These are phyloP conservation scores for Neopestalotiopsis clavispora DNA, from an alignment of 2,329 filamentous ascomycete species.

Conservation along the genomic window DNA sequence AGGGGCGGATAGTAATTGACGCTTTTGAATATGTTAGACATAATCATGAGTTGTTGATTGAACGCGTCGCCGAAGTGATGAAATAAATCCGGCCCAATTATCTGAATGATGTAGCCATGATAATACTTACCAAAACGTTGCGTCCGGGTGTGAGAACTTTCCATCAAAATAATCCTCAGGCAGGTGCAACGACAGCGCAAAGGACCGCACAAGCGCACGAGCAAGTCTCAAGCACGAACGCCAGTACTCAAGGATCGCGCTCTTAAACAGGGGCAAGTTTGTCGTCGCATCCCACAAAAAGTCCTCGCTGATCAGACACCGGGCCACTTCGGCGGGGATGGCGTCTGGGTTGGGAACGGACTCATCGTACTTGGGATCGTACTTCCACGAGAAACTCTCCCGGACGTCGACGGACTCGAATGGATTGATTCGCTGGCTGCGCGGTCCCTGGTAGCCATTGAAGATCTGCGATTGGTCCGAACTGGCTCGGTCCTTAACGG, in stretches of 20 bases:
- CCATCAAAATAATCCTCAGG: slow-evolving; percentile 46
- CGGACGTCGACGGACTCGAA: slow-evolving; percentile 35
- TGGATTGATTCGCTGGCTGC: slow-evolving; percentile 29
- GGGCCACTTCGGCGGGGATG: slow-evolving; percentile 14
- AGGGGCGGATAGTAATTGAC: slow-evolving; percentile 47
- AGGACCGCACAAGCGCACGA: slow-evolving; percentile 42
- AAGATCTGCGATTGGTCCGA: slow-evolving; percentile 43
- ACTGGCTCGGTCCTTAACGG: slow-evolving; percentile 31
- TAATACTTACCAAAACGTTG: slow-evolving; percentile 41
- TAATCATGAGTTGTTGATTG: slow-evolving; percentile 23
- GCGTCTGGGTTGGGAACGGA: slow-evolving; percentile 34
- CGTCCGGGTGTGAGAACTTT: slow-evolving; percentile 36
- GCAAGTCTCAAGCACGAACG: slow-evolving; percentile 40
- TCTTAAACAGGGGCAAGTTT: slow-evolving; percentile 40
- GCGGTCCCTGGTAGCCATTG: slow-evolving; percentile 43
- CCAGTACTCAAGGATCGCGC: slow-evolving; percentile 40
- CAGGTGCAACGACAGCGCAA: slow-evolving; percentile 45
- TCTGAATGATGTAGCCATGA: too few species aligned
- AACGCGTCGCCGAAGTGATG: too few species aligned
- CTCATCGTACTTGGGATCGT: slow-evolving; percentile 35
- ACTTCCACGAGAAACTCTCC: slow-evolving; percentile 41
- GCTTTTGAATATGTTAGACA: neutral
- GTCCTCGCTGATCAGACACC: slow-evolving; percentile 22
- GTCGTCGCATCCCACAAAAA: slow-evolving; percentile 31
- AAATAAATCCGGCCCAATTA: too few species aligned